These are phyloP conservation scores for Parietaria judaica DNA, from an alignment of 306 rosid species.

Conservation along the genomic window DNA sequence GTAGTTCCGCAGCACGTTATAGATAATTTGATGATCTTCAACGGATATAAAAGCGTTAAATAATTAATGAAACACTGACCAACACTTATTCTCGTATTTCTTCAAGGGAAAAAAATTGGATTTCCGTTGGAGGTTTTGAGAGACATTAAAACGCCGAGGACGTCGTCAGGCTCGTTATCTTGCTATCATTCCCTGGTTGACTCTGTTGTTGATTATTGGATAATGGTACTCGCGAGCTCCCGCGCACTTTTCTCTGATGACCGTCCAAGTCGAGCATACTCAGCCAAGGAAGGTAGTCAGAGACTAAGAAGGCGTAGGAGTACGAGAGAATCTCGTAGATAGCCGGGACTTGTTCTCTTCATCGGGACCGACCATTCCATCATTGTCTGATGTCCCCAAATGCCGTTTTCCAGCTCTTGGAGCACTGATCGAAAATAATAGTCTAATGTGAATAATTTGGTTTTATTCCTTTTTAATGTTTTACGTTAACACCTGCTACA, in stretches of 20 bases:
- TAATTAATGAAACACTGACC: background rate
- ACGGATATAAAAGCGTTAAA: too few species aligned
- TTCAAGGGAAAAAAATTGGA: conserved; percentile 13
- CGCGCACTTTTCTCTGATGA: conserved; percentile 7
- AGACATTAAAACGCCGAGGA: conserved; percentile 33
- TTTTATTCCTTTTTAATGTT: background rate
- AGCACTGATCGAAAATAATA: background rate
- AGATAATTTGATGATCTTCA: too few species aligned
- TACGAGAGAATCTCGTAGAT: conserved; percentile 18
- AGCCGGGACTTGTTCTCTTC: conserved; percentile 28
- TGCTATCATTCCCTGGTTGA: conserved; percentile 25
- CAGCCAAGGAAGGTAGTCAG: conserved; percentile 38
- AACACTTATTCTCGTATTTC: conserved; percentile 39
- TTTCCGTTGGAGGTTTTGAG: conserved; percentile 21
- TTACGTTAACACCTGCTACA: too few species aligned
- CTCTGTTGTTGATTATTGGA: conserved; percentile 23
- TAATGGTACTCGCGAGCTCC: conserved; percentile 26
- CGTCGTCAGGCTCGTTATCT: conserved; percentile 22
- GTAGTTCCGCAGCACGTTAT: too few species aligned
- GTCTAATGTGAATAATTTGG: background rate
- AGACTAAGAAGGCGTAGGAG: conserved; percentile 17
- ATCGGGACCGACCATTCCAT: conserved; percentile 33
- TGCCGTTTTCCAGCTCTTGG: conserved; percentile 19
- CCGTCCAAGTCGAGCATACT: conserved; percentile 32
- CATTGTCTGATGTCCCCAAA: conserved; percentile 21